Evolutionary conservation across 2,329 filamentous ascomycete species (phyloP).

Genomic region (Arthrobotrys iridis): DNA sequence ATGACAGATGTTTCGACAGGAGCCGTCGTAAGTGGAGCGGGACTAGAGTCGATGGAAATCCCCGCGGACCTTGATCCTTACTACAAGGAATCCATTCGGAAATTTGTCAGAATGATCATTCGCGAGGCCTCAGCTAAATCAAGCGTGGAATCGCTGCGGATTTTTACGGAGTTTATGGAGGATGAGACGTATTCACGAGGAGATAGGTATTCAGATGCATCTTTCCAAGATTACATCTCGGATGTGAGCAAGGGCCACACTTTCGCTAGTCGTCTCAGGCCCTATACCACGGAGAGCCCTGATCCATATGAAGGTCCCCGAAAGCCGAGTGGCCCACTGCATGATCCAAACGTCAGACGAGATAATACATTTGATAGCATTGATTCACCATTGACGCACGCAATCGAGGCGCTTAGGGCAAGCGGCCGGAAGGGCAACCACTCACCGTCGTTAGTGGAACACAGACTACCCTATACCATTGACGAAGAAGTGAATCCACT

Average conservation of each 20-base stretch:
- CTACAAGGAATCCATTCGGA: conserved; percentile 57
- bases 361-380: conserved; percentile 51
- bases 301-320: conserved; percentile 42
- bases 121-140: conserved; percentile 57
- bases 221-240: conserved; percentile 45
- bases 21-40: not conserved
- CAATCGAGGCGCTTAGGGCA: conserved; percentile 46
- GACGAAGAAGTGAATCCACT: conserved; percentile 40
- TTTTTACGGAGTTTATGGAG: conserved; percentile 58
- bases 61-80: conserved; percentile 55
- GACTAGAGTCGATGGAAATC: conserved; percentile 40
- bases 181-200: conserved; percentile 58
- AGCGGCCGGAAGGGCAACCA: conserved; percentile 40
- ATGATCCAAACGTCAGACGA: conserved; percentile 20
- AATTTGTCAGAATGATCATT: conserved; percentile 58
- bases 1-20: not conserved
- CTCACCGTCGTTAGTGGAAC: conserved; percentile 41
- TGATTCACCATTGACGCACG: conserved; percentile 44
- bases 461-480: conserved; percentile 46
- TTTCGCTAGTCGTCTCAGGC: conserved; percentile 33
- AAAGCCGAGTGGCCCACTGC: not conserved
- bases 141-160: conserved; percentile 56
- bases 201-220: conserved; percentile 56
- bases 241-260: conserved; percentile 42
- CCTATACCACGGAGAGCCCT: conserved; percentile 44